Percentiles rank a stretch among this genome's conserved stretches.
phyloP scores from a whole-genome alignment of 1,139 yeast genomes.

The Candida sp. region DNA sequence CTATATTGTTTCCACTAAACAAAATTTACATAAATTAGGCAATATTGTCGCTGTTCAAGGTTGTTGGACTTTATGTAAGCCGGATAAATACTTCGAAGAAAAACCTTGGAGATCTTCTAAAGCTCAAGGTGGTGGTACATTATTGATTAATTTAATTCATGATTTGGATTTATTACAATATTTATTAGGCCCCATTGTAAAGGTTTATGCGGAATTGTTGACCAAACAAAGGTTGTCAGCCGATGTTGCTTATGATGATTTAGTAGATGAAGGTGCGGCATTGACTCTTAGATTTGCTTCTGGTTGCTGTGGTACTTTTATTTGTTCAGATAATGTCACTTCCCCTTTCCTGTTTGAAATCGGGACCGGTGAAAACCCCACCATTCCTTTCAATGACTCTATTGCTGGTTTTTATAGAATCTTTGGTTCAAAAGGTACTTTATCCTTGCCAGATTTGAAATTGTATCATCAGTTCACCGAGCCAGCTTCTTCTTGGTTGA shows the following conservation, averaged over 20 bases:
- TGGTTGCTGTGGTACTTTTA: constrained; percentile 36
- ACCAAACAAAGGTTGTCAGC: constrained; percentile 22
- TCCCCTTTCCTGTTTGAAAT: constrained; percentile 39
- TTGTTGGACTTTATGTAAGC: constrained; percentile 35
- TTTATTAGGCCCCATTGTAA: constrained; percentile 35
- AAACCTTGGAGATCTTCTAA: constrained; percentile 35
- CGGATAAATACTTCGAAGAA: constrained; percentile 25
- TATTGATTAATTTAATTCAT: constrained; percentile 38
- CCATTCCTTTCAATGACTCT: constrained; percentile 24
- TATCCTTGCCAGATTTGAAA: constrained; percentile 35
- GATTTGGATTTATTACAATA: constrained; percentile 37
- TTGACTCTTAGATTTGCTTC: constrained; percentile 27
- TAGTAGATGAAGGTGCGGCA: constrained; percentile 42
- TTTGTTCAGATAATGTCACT: constrained; percentile 36
- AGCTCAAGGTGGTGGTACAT: constrained; percentile 35
- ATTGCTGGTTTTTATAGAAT: constrained; percentile 33
- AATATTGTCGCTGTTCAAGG: constrained; percentile 37
- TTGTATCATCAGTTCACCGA: constrained; percentile 25
- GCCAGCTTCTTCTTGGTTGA: constrained; percentile 23
- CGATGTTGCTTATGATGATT: constrained; percentile 11
- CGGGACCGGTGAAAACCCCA: constrained; percentile 43
- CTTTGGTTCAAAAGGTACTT: constrained; percentile 35
- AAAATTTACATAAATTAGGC: constrained; percentile 26
- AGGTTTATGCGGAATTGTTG: constrained; percentile 35
- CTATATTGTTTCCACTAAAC: constrained; percentile 31